These are phyloP conservation scores for Acidomyces sp. DNA, from an alignment of 495 filamentous ascomycete species.

Conservation along the genomic window DNA sequence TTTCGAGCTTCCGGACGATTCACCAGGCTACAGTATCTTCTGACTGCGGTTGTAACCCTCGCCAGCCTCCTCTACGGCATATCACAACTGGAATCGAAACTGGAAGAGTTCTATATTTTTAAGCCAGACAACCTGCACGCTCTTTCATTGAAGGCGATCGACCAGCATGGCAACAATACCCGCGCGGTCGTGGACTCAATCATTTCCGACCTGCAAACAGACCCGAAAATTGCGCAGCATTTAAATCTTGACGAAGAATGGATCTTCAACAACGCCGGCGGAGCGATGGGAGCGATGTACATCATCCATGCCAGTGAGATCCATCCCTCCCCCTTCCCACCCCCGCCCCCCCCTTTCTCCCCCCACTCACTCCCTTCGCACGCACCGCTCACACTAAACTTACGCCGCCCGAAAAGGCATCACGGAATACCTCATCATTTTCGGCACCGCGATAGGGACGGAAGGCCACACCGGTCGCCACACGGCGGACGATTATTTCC, in stretches of 20 bases:
- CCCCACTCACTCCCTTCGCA: conserved; percentile 1
- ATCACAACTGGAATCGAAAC: background rate
- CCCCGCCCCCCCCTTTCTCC: no score
- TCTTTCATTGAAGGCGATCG: conserved; percentile 50
- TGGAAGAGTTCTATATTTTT: conserved; percentile 70
- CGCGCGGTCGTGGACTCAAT: conserved; percentile 53
- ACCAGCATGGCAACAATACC: conserved; percentile 59
- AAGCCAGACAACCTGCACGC: conserved; percentile 52
- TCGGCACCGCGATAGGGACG: conserved; percentile 73
- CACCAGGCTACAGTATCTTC: no score
- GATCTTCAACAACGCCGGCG: conserved; percentile 47
- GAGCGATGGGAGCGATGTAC: conserved; percentile 80
- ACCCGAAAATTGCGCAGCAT: conserved; percentile 24
- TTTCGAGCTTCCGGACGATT: no score
- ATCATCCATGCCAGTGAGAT: conserved; percentile 71
- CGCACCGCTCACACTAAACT: background rate
- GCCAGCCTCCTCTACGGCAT: no score
- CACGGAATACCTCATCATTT: conserved; percentile 73
- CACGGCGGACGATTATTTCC: conserved; percentile 86
- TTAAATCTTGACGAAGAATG: conserved; percentile 50
- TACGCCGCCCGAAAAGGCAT: conserved; percentile 24
- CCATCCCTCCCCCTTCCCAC: no score
- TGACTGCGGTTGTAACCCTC: no score
- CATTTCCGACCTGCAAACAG: conserved; percentile 33
- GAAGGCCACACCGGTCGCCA: conserved; percentile 79